Base-by-base conservation (phyloP, 176 grass and related monocot species). In the Eleusine coracana region DNA sequence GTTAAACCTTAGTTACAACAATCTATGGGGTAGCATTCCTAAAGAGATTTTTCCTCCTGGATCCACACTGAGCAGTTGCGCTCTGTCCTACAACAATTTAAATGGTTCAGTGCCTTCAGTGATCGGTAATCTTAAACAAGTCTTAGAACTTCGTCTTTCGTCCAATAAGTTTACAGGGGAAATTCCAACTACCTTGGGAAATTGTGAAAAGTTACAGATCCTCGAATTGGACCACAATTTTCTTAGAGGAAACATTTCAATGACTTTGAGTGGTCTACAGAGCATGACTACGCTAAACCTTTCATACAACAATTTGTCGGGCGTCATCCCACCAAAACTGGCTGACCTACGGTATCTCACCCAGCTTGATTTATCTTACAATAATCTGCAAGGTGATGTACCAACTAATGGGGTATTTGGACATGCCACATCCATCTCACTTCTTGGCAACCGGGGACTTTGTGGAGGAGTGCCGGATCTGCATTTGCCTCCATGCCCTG, bases 291-390 rank as follows among this genome's bases (percentile, higher is more conserved):
- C n/a, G 3, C 25, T 91, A 11, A 89, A 89, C 59, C 65, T 91
- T 68, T 94, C 92, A 3, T 46, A 34, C 9, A 94, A 94, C n/a
- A 78, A 64, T 5, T 77, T 94, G 36, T 90, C 78, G 1, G 88
- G 86, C 5, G 6, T n/a, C n/a, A n/a, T n/a, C n/a, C n/a, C n/a
- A n/a, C n/a, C n/a, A n/a, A n/a, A n/a, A n/a, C n/a, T n/a, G n/a
- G n/a, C n/a, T n/a, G n/a, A n/a, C n/a, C n/a, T n/a, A n/a, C n/a
- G n/a, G n/a, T n/a, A n/a, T n/a, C n/a, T n/a, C n/a, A n/a, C n/a
- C n/a, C n/a, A n/a, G n/a, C n/a, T n/a, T n/a, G 86, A 91, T 12
- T 41, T 94, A 0, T 91, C 89, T 4, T 46, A 17, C 7, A 86
- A 86, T 4, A 0, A 67, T 48, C 29, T 86, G 0, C 2, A 75